Percentiles rank a stretch among this genome's conserved stretches.
phyloP scores from a whole-genome alignment of 345 rosid species.

The Lepidium didymum region DNA sequence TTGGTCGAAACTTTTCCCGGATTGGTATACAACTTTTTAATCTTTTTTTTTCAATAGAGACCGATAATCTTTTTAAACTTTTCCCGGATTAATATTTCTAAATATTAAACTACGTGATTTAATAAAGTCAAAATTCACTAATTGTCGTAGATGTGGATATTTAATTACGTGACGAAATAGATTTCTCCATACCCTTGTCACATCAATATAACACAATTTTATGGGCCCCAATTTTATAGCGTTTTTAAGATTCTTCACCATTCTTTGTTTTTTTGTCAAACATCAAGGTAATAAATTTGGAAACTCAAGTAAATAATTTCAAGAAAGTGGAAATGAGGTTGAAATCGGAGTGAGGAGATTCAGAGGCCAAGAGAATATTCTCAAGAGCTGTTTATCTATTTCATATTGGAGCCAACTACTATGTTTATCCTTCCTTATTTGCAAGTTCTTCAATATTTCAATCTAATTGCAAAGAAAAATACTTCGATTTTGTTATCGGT shows the following conservation, averaged over 20 bases:
- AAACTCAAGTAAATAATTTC: constrained; percentile 31
- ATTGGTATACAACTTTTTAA: constrained; percentile 3
- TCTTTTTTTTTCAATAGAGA: too few relatives aligned
- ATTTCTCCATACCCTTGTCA: background rate
- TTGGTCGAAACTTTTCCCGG: constrained; percentile 34
- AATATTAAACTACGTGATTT: too few relatives aligned
- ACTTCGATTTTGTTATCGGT: constrained; percentile 26
- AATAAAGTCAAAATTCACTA: too few relatives aligned
- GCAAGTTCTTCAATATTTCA: constrained; percentile 18
- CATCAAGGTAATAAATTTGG: constrained; percentile 33
- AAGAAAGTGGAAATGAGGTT: constrained; percentile 23
- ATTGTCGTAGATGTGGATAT: too few relatives aligned
- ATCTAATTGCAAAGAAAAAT: constrained; percentile 15
- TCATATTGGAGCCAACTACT: constrained; percentile 40
- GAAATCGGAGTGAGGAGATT: constrained; percentile 32
- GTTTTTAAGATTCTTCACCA: background rate
- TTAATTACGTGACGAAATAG: too few relatives aligned
- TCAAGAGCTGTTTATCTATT: constrained; percentile 36
- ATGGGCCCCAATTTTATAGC: too few relatives aligned
- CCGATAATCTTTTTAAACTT: too few relatives aligned
- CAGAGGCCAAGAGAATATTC: constrained; percentile 19
- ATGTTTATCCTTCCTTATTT: constrained; percentile 9
- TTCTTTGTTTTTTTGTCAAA: background rate
- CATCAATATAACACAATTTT: background rate
- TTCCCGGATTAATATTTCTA: too few relatives aligned